These are phyloP conservation scores for Lachnellula hyalina DNA, from an alignment of 2,329 filamentous ascomycete genomes.

Conservation along the genomic window DNA sequence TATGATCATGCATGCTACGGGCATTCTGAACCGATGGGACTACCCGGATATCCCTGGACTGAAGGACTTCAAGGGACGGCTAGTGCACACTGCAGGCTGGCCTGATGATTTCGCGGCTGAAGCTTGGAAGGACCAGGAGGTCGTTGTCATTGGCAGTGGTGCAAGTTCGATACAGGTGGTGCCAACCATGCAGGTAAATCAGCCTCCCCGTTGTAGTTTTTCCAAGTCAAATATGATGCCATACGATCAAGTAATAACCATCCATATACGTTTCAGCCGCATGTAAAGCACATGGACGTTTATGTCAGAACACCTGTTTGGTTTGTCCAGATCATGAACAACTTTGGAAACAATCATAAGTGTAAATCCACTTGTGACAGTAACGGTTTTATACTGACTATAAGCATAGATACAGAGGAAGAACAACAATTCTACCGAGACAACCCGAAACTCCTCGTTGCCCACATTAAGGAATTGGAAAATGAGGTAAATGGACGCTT, in stretches of 20 bases:
- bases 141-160: slow-evolving; percentile 37
- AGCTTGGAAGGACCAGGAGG: slow-evolving; percentile 28
- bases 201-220: too few species aligned
- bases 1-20: slow-evolving; percentile 23
- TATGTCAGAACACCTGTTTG: slow-evolving; percentile 47
- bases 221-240: too few species aligned
- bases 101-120: slow-evolving; percentile 28
- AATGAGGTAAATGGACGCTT: slow-evolving; percentile 43
- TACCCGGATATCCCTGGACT: slow-evolving; percentile 46
- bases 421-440: slow-evolving; percentile 38
- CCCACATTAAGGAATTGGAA: slow-evolving; percentile 22
- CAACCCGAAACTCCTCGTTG: slow-evolving; percentile 30
- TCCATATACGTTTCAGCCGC: slow-evolving; percentile 28
- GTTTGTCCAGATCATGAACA: slow-evolving; percentile 42
- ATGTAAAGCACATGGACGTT: slow-evolving; percentile 40
- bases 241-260: too few species aligned
- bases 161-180: slow-evolving; percentile 34
- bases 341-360: slow-evolving; percentile 34
- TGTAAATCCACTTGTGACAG: slow-evolving; percentile 29
- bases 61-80: slow-evolving; percentile 39
- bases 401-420: slow-evolving; percentile 34
- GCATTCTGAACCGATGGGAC: slow-evolving; percentile 29
- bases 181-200: slow-evolving; percentile 22
- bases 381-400: too few species aligned
- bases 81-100: slow-evolving; percentile 44